Evolutionary conservation across 345 rosid genomes (phyloP), one percentile per base, ranked within the genome.

Genomic region (Camelina hispida): DNA sequence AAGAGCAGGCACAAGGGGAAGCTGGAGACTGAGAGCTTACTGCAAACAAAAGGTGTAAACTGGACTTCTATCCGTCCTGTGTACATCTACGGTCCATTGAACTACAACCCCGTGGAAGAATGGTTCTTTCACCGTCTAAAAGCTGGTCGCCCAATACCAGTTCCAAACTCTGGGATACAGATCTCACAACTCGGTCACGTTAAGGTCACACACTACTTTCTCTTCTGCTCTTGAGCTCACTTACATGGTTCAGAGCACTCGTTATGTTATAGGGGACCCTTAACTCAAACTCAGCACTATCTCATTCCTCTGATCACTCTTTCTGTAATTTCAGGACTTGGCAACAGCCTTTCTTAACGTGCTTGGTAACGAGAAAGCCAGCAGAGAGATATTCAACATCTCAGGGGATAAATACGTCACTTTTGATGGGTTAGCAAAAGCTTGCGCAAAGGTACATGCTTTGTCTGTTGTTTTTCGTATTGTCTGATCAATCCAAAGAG

Each of bases 1-100:
- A 90, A 95, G 85, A 95, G 99, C 68, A 84, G 99, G 87, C 97
- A 95, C 87, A 90, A 87, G 91, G 99, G 97, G 71, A 92, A 95
- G 85, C 90, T 92, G 42, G 92, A 85, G 61, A 90, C 99, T 0
- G 99, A 95, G 81, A 84, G 79, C 80, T 73, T 92, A 43, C 76
- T 90, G 20, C 76, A 74, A 69, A 80, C 91, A 62, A 95, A 75
- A 25, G 93, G 76, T 66, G 97, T 92, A 65, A 95, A 95, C 80
- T 95, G 92, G 89, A 92, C 99, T 78, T 92, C 99, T 9, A 17
- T 95, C 13, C 85, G 99, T 75, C 94, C 99, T 5, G 97, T 95
- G 63, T 95, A 92, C 82, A 95, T 95, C 53, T 95, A 95, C 32
- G 97, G 99, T 15, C 97, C 97, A 67, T 80, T 95, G 83, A 95